These are phyloP conservation scores for Camptophora hylomeconis DNA, from an alignment of 2,329 filamentous ascomycete genomes.

Conservation along the genomic window DNA sequence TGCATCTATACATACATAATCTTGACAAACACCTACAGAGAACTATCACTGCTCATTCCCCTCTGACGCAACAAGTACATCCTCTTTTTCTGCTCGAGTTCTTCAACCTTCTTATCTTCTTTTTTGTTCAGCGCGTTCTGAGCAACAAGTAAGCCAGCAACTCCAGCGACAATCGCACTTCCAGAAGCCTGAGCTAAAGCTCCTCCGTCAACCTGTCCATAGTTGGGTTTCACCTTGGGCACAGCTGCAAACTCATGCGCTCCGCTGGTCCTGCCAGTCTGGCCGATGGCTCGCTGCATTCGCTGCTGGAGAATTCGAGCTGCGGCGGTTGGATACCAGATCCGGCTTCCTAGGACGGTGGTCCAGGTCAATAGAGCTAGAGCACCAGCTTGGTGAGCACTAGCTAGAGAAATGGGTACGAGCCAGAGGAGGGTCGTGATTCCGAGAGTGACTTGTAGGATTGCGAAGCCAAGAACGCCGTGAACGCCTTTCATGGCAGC, in stretches of 20 bases:
- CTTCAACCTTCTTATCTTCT: too few species aligned
- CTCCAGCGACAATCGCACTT: too few species aligned
- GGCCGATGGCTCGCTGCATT: background rate
- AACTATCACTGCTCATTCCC: too few species aligned
- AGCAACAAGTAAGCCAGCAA: too few species aligned
- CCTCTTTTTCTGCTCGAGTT: too few species aligned
- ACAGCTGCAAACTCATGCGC: constrained; percentile 1
- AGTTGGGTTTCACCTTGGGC: constrained; percentile 5
- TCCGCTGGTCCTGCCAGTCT: too few species aligned
- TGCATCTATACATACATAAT: too few species aligned
- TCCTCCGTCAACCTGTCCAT: constrained; percentile 1
- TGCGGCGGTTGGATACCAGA: constrained; percentile 59
- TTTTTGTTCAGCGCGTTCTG: too few species aligned
- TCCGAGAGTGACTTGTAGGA: constrained; percentile 70
- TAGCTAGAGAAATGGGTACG: constrained; percentile 76
- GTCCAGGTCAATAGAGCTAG: constrained; percentile 73
- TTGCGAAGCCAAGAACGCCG: constrained; percentile 72
- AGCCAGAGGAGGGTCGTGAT: constrained; percentile 89
- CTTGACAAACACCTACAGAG: too few species aligned
- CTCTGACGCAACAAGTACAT: too few species aligned
- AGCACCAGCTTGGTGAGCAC: constrained; percentile 83
- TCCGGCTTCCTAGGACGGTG: constrained; percentile 62
- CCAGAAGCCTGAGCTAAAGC: too few species aligned
- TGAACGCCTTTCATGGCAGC: constrained; percentile 56
- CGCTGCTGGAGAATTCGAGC: constrained; percentile 42